Evolutionary conservation across 768 basidiomycete species (phyloP).

Genomic region (Suillus decipiens): DNA sequence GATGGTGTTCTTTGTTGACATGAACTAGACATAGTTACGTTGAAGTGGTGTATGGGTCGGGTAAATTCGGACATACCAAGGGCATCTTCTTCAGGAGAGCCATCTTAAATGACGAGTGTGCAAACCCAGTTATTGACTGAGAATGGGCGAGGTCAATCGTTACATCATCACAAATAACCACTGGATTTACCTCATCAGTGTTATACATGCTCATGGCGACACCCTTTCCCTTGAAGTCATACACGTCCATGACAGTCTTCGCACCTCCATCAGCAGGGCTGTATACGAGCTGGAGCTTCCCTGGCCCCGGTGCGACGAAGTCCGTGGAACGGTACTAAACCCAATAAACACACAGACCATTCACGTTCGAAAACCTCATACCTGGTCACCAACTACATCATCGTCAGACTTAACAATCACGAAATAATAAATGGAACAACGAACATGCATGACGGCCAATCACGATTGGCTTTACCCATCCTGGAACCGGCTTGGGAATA

Average conservation of each 20-base stretch:
- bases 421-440: slow-evolving; percentile 27
- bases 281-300: slow-evolving; percentile 91
- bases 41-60: slow-evolving; percentile 14
- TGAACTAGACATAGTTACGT: slow-evolving; percentile 56
- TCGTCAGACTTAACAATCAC: slow-evolving; percentile 85
- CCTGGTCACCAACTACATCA: slow-evolving; percentile 85
- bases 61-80: slow-evolving; percentile 44
- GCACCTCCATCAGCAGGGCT: slow-evolving; percentile 78
- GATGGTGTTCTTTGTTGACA: slow-evolving; percentile 99
- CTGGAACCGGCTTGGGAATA: slow-evolving; percentile 93
- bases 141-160: slow-evolving; percentile 2
- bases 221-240: slow-evolving; percentile 90
- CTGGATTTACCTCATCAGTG: slow-evolving; percentile 75
- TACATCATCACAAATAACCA: background rate
- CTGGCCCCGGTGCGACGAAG: slow-evolving; percentile 86
- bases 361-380: slow-evolving; percentile 30
- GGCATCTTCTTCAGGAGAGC: slow-evolving; percentile 78
- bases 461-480: slow-evolving; percentile 95
- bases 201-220: slow-evolving; percentile 99
- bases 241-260: slow-evolving; percentile 75
- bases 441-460: slow-evolving; percentile 90
- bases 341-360: slow-evolving; percentile 10
- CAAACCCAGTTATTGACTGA: slow-evolving; percentile 91
- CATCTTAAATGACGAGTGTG: slow-evolving; percentile 99
- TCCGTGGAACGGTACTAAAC: slow-evolving; percentile 92